Evolutionary conservation across 2,329 filamentous ascomycete genomes (phyloP), one percentile per base, ranked within the genome.

Genomic region (Neofusicoccum sp.): DNA sequence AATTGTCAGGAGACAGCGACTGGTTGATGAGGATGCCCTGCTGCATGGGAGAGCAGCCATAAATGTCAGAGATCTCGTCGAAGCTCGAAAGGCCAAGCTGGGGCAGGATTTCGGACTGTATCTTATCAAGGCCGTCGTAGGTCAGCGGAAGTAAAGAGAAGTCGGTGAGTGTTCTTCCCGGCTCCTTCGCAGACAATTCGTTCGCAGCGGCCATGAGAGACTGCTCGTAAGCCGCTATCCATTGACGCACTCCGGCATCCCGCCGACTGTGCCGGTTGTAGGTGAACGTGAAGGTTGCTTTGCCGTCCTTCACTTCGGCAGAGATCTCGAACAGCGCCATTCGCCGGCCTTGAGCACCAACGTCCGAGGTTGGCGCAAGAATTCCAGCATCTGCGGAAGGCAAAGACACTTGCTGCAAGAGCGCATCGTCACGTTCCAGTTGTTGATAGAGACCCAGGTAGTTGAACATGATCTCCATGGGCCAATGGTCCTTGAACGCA

Each of bases 401-500:
- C 16, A 52, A 34, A 33, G 49, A 37, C 9, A 52, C 49, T 39
- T 52, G 49, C 9, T 43, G 43, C 43, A 61, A 28, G 36, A 61
- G 58, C 11, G 43, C 43, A 37, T 47, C 49, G 14, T 47, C 34
- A 1, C 77, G 76, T 56, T 83, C 80, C 0, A 84, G 70, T n/a
- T 81, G 78, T 54, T 83, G 79, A n/a, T 81, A 73, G 0, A 80
- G 79, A 2, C 84, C 84, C 2, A 81, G 76, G 66, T 84, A 85
- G 61, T 80, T 87, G 70, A 88, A 87, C 43, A 86, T 78, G 41
- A 88, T 77, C 70, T 88, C 86, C 52, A 87, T 79, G 49, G 49
- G 49, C 49, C 39, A 58, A 22, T 44, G 39, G 1, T 37, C 39
- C 33, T 52, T 28, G 34, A 52, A 52, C 9, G 49, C 33, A 37